Percentiles rank a stretch among this genome's conserved stretches.
Evolutionary conservation across 1,139 yeast genomes (phyloP).

Genomic region (Nakaseomyces bracarensis): DNA sequence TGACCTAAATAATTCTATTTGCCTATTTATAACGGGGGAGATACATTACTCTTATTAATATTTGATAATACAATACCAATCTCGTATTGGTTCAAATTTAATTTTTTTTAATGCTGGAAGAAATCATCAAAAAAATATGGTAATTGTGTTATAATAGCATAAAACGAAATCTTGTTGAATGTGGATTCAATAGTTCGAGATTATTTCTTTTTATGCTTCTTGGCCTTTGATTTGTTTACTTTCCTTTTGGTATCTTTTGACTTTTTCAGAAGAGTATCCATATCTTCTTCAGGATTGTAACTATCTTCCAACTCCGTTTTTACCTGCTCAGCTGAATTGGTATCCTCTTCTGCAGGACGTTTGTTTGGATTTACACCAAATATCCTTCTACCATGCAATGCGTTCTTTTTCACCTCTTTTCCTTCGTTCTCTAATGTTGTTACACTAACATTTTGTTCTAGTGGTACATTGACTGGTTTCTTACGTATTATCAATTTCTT

Average conservation of each 20-base stretch:
- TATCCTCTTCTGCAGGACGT: conserved; percentile 9
- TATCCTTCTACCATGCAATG: conserved; percentile 7
- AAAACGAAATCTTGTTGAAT: too few species aligned
- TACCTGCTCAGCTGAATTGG: conserved; percentile 5
- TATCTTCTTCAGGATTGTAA: conserved; percentile 26
- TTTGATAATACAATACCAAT: too few species aligned
- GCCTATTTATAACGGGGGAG: too few species aligned
- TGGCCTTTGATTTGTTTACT: not conserved
- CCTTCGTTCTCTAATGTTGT: conserved; percentile 6
- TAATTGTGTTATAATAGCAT: too few species aligned
- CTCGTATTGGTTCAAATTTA: too few species aligned
- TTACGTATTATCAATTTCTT: not conserved
- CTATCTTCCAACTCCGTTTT: conserved; percentile 19
- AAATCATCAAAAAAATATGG: too few species aligned
- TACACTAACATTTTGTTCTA: conserved; percentile 8
- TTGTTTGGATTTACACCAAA: conserved; percentile 8
- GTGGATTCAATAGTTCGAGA: too few species aligned
- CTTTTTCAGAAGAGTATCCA: conserved; percentile 17
- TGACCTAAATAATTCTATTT: too few species aligned
- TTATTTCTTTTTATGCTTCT: conserved; percentile 6
- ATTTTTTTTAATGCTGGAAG: too few species aligned
- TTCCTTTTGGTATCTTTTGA: conserved; percentile 14
- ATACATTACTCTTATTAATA: too few species aligned
- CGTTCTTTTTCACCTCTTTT: not conserved
- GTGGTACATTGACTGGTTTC: not conserved